These are phyloP conservation scores for Furcasterigmium sp. DNA, from an alignment of 2,329 filamentous ascomycete genomes.

Conservation along the genomic window DNA sequence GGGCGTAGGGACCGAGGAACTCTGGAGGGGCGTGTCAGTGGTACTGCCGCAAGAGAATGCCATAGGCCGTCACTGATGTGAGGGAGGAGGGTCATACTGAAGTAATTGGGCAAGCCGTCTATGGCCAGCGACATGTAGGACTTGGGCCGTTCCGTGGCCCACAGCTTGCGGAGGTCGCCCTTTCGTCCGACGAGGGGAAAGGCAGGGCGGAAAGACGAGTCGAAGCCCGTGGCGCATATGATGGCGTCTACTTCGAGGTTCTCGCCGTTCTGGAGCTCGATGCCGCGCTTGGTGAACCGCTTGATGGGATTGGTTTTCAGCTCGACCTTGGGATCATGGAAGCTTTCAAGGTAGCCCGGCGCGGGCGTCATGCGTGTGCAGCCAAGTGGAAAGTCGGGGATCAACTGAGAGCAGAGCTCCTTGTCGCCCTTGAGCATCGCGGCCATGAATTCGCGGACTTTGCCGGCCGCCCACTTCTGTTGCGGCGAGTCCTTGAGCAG, in stretches of 20 bases:
- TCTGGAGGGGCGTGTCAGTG: slow-evolving; percentile 21
- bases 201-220: slow-evolving; percentile 45
- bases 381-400: slow-evolving; percentile 43
- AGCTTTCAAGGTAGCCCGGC: slow-evolving; percentile 41
- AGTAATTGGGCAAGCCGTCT: slow-evolving; percentile 48
- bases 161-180: slow-evolving; percentile 46
- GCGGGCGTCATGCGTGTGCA: slow-evolving; percentile 46
- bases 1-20: slow-evolving; percentile 47
- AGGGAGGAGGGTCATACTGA: slow-evolving; percentile 31
- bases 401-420: slow-evolving; percentile 42
- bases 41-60: too few species aligned
- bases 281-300: slow-evolving; percentile 39
- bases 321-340: slow-evolving; percentile 10
- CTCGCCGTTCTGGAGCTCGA: slow-evolving; percentile 41
- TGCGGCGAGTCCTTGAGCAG: slow-evolving; percentile 32
- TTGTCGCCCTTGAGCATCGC: slow-evolving; percentile 40
- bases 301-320: slow-evolving; percentile 30
- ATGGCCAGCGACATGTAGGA: slow-evolving; percentile 51
- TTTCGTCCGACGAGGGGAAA: slow-evolving; percentile 43
- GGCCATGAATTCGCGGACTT: slow-evolving; percentile 41
- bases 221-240: slow-evolving; percentile 54
- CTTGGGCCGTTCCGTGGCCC: slow-evolving; percentile 35
- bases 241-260: slow-evolving; percentile 49
- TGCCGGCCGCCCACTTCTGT: slow-evolving; percentile 33
- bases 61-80: too few species aligned